Percentiles rank a stretch among this genome's conserved stretches.
Evolutionary conservation across 805 yeast species (phyloP).

Genomic region (Candida michaelii): DNA sequence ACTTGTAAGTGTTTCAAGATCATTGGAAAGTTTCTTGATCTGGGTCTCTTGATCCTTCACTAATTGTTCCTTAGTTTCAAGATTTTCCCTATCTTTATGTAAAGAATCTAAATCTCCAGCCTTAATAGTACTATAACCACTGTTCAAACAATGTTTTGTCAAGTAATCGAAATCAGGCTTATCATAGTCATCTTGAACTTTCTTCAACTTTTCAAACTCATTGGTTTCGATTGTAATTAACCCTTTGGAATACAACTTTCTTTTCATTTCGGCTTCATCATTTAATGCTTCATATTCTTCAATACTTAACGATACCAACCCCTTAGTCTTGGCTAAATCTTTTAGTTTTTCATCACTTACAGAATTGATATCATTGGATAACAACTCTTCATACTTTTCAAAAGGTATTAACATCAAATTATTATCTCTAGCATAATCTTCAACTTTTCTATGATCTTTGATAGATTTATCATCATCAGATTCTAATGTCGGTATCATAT

Average conservation of each 20-base stretch:
- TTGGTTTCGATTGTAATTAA: conserved; percentile 28
- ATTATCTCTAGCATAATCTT: conserved; percentile 34
- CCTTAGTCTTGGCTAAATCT: conserved; percentile 23
- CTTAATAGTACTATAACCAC: conserved; percentile 19
- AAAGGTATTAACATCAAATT: conserved; percentile 25
- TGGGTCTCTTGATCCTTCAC: neutral
- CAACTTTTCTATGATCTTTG: conserved; percentile 20
- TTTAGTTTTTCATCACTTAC: conserved; percentile 25
- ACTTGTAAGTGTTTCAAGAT: neutral
- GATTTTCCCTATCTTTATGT: neutral
- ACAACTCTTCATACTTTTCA: conserved; percentile 32
- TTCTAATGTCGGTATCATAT: conserved; percentile 24
- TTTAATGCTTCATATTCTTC: conserved; percentile 28
- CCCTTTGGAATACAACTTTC: conserved; percentile 28
- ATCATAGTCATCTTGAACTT: conserved; percentile 12
- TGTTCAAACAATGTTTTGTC: conserved; percentile 19
- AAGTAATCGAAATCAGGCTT: conserved; percentile 28
- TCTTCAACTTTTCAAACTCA: conserved; percentile 15
- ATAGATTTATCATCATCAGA: conserved; percentile 17
- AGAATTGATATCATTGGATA: conserved; percentile 23
- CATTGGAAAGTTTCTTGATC: neutral
- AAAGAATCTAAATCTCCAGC: conserved; percentile 17
- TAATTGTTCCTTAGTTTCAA: neutral
- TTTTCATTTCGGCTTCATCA: conserved; percentile 36
- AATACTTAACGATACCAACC: conserved; percentile 26